These are phyloP conservation scores for Naganishia kalamii DNA, from an alignment of 768 basidiomycete genomes.

Conservation along the genomic window DNA sequence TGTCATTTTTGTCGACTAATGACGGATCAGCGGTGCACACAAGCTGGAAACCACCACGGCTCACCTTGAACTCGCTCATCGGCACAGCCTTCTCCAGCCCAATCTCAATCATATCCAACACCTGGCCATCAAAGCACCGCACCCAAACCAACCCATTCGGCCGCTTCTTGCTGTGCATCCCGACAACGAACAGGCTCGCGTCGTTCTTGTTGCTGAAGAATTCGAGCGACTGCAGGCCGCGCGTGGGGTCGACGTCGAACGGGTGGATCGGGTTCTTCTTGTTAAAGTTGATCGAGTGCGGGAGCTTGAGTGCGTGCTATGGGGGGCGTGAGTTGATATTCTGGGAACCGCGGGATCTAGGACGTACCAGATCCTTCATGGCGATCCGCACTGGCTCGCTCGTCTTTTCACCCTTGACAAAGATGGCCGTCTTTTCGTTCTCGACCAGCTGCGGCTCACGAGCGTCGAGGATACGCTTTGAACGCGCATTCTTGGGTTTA, in stretches of 20 bases:
- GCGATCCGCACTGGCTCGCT: conserved; percentile 71
- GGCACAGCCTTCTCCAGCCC: conserved; percentile 73
- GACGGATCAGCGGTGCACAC: background rate
- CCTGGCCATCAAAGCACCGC: conserved; percentile 73
- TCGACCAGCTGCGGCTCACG: conserved; percentile 81
- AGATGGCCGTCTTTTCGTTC: conserved; percentile 72
- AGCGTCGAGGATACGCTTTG: conserved; percentile 79
- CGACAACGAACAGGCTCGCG: conserved; percentile 80
- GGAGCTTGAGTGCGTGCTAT: conserved; percentile 90
- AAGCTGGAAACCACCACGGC: conserved; percentile 29
- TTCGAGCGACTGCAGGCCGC: conserved; percentile 57
- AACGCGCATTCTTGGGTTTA: conserved; percentile 93
- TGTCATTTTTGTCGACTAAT: conserved; percentile 76
- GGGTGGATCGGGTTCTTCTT: conserved; percentile 88
- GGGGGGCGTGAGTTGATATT: background rate
- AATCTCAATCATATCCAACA: conserved; percentile 92
- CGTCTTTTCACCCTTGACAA: conserved; percentile 80
- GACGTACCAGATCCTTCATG: conserved; percentile 80
- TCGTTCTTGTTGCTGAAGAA: conserved; percentile 95
- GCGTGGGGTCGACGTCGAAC: conserved; percentile 64
- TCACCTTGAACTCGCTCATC: conserved; percentile 78
- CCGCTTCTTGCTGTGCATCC: conserved; percentile 87
- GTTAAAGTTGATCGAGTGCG: conserved; percentile 81
- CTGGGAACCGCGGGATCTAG: background rate
- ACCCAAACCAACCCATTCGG: conserved; percentile 80